Base-by-base conservation (phyloP, 129 eudicot genomes). In the Scalesia atractyloides region DNA sequence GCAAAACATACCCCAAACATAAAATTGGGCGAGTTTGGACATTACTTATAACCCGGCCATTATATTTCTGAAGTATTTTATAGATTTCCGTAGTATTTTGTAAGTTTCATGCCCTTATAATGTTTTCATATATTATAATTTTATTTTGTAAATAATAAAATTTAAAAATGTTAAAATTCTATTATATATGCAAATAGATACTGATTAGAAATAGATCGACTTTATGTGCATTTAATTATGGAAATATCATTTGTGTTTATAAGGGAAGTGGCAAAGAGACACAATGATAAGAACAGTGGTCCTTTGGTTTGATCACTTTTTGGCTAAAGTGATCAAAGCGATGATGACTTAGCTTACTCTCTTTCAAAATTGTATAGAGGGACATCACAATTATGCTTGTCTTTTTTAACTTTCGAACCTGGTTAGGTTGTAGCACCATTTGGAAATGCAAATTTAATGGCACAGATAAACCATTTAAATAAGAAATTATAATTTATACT, bases 261-360 rank as follows among this genome's bases (percentile, higher is more conserved):
- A 9, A 54, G 61, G 33, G 33, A 9, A 19, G 61, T 54, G n/a
- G 49, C 34, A 50, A 48, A 70, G 76, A 77, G 66, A 70, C 81
- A 77, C 49, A 70, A 77, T 69, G 48, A 77, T 77, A 62, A 37
- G 58, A 9, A 2, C 51, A 50, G 66, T 69, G 81, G 81, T 61
- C 81, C 81, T 60, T 22, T 61, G 48, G 19, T 69, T 48, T 7
- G 41, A 77, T 77, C 59, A 70, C 81, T 62, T 77, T 77, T 61
- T 41, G 71, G 71, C 64, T 59, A 69, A 69, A 77, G 81, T 19
- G 56, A 61, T 63, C 20, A 69, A 77, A 77, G 62, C 36, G 66
- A 69, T 51, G 71, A 64, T 69, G 72, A 66, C 10, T 77, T 77
- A 77, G 66, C 81, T 70, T 69, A 54, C 26, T 77, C 81, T 77